Evolutionary conservation across 2,329 filamentous ascomycete genomes (phyloP).

Genomic region (Aurifilum marmelostoma): DNA sequence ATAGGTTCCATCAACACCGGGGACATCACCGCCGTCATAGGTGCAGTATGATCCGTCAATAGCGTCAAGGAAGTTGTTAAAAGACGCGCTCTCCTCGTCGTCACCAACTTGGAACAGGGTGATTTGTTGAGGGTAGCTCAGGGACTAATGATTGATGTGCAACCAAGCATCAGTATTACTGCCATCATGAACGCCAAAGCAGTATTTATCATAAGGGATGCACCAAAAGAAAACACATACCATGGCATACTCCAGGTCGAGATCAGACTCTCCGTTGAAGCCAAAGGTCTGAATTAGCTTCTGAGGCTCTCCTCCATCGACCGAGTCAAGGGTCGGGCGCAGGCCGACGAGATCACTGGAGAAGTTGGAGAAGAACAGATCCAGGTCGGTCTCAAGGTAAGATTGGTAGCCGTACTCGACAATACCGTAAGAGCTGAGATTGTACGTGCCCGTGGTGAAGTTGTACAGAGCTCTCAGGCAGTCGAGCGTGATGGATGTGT

Average conservation of each 20-base stretch:
- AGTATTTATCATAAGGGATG: no score
- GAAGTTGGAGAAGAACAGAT: slow-evolving; percentile 27
- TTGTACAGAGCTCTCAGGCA: slow-evolving; percentile 28
- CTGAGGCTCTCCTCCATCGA: slow-evolving; percentile 27
- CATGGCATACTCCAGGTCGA: slow-evolving; percentile 27
- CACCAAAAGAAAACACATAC: background rate
- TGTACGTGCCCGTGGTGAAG: slow-evolving; percentile 20
- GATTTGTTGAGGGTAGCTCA: slow-evolving; percentile 31
- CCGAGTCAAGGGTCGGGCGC: slow-evolving; percentile 21
- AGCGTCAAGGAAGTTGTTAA: slow-evolving; percentile 51
- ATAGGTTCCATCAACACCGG: slow-evolving; percentile 47
- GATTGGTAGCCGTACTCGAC: slow-evolving; percentile 29
- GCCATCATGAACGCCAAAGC: no score
- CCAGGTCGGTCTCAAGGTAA: slow-evolving; percentile 23
- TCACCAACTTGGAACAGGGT: slow-evolving; percentile 32
- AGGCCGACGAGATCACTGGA: slow-evolving; percentile 19
- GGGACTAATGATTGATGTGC: slow-evolving; percentile 7
- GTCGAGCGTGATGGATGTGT: slow-evolving; percentile 24
- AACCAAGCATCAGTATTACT: background rate
- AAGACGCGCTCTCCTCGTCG: slow-evolving; percentile 27
- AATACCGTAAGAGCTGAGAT: slow-evolving; percentile 27
- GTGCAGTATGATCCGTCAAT: slow-evolving; percentile 53
- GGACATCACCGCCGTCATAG: slow-evolving; percentile 37
- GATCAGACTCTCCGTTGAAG: slow-evolving; percentile 28
- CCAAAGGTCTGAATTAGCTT: slow-evolving; percentile 17